Conservation (phyloP, 768 basidiomycete species). For the Udeniomyces megalosporus region DNA sequence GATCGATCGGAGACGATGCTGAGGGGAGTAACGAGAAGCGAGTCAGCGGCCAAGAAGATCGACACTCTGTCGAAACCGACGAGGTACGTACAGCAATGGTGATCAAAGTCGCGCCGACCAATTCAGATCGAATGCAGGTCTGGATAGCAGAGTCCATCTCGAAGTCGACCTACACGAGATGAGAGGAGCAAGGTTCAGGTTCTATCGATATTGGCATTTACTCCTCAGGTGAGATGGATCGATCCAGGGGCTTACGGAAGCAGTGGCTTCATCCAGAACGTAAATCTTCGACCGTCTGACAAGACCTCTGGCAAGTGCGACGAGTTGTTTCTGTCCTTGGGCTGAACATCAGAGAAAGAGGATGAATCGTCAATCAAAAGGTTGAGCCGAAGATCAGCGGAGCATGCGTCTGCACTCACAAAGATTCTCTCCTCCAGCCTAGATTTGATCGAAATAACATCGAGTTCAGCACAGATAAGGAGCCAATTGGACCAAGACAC, state of each 20-base stretch:
- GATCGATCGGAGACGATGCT: constrained; percentile 32
- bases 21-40: not conserved
- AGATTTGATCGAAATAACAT: not conserved
- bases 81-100: constrained; percentile 30
- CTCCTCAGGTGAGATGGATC: too few relatives aligned
- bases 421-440: constrained; percentile 14
- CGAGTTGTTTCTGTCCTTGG: constrained; percentile 46
- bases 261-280: constrained; percentile 42
- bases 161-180: too few relatives aligned
- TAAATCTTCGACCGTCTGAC: constrained; percentile 43
- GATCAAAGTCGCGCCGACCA: constrained; percentile 36
- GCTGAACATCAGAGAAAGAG: too few relatives aligned
- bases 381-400: too few relatives aligned
- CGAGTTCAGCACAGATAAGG: not conserved
- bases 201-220: too few relatives aligned
- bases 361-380: too few relatives aligned
- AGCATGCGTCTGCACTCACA: not conserved
- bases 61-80: not conserved
- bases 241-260: too few relatives aligned
- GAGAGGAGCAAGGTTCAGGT: too few relatives aligned
- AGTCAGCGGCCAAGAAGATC: too few relatives aligned
- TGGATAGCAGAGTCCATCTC: constrained; percentile 46
- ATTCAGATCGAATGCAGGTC: constrained; percentile 37
- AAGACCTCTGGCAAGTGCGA: constrained; percentile 46
- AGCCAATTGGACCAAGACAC: constrained; percentile 16